phyloP scores from a whole-genome alignment of 2,329 filamentous ascomycete genomes.

The Aspergillus flavus region DNA sequence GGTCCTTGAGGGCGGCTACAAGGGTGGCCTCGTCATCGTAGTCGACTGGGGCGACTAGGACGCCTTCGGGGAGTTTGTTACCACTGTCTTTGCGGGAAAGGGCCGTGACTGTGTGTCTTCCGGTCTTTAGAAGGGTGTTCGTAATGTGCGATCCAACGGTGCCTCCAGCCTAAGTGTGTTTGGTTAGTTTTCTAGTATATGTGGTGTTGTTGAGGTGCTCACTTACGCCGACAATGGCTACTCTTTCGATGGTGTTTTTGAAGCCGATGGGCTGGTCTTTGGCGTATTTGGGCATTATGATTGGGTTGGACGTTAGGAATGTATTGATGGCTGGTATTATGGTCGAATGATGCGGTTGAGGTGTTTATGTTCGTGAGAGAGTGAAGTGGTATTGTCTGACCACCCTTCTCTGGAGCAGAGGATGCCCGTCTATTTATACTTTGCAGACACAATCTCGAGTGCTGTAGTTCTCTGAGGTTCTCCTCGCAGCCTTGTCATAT shows the following conservation, averaged over 20 bases:
- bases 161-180: conserved; percentile 35
- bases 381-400: neutral
- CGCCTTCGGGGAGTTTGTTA: conserved; percentile 48
- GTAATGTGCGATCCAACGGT: conserved; percentile 34
- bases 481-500: conserved; percentile 6
- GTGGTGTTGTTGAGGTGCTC: neutral
- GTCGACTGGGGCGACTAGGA: conserved; percentile 49
- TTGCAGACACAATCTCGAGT: neutral
- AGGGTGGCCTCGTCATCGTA: conserved; percentile 53
- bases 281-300: conserved; percentile 27
- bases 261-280: conserved; percentile 26
- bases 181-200: conserved; percentile 15
- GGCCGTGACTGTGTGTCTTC: conserved; percentile 56
- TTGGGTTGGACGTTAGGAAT: conserved; percentile 1
- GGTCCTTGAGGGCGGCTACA: conserved; percentile 53
- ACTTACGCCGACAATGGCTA: conserved; percentile 45
- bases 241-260: conserved; percentile 38
- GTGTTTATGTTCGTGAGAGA: neutral
- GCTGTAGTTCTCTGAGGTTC: conserved; percentile 5
- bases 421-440: conserved; percentile 22
- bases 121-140: conserved; percentile 46
- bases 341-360: conserved; percentile 3
- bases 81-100: conserved; percentile 50
- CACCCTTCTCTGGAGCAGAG: conserved; percentile 2
- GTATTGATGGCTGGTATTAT: conserved; percentile 12